These are phyloP conservation scores for Secale cereale DNA, from an alignment of 176 grass and related monocot species.

Conservation along the genomic window DNA sequence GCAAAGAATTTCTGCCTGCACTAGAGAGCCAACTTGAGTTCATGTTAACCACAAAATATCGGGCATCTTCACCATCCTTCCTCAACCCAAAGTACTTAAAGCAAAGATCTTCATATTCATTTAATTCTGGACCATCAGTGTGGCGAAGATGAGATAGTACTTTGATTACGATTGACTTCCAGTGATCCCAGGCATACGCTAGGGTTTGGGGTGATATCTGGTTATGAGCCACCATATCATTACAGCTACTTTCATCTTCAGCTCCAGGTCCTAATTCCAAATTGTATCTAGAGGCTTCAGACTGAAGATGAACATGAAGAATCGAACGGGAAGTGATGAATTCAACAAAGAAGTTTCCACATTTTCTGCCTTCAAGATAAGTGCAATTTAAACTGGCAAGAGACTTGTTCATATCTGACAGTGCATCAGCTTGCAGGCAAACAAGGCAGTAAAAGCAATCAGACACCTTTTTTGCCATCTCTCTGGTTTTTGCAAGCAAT, in stretches of 20 bases:
- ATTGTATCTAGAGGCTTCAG: constrained; percentile 13
- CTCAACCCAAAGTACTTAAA: constrained; percentile 64
- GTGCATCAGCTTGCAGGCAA: constrained; percentile 43
- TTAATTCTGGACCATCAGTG: not conserved
- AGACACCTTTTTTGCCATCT: constrained; percentile 39
- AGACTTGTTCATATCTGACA: constrained; percentile 41
- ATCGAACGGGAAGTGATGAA: constrained; percentile 44
- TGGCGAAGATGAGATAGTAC: constrained; percentile 27
- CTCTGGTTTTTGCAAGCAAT: constrained; percentile 47
- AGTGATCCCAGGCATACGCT: constrained; percentile 45
- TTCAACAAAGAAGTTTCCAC: constrained; percentile 29
- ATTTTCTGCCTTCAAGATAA: constrained; percentile 38
- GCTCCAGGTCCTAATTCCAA: constrained; percentile 22
- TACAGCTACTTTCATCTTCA: constrained; percentile 12
- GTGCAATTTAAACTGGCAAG: constrained; percentile 20
- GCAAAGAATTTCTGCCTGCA: constrained; percentile 20
- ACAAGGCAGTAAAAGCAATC: constrained; percentile 37
- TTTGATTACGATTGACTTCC: constrained; percentile 37
- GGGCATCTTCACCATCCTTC: constrained; percentile 13
- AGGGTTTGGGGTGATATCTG: constrained; percentile 40
- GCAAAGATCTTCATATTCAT: constrained; percentile 46
- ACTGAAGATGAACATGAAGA: constrained; percentile 55
- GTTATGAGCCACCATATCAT: constrained; percentile 32
- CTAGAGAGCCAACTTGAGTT: constrained; percentile 59
- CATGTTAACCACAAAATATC: constrained; percentile 41